These are phyloP conservation scores for Cladophialophora chaetospira DNA, from an alignment of 2,329 filamentous ascomycete genomes.

Conservation along the genomic window DNA sequence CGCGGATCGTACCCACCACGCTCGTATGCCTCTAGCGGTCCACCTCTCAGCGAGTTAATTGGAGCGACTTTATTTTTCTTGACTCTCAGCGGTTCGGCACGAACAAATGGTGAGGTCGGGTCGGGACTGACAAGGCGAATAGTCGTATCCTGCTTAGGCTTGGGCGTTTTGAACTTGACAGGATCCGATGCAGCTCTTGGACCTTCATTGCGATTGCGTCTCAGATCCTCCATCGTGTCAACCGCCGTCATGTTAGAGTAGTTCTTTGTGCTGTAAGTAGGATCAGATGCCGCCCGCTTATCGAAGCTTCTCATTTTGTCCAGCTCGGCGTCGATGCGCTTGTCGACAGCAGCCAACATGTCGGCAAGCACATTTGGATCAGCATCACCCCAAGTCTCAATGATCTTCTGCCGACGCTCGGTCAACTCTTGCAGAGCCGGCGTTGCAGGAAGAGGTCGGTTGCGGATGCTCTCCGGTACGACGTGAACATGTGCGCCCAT, in stretches of 20 bases:
- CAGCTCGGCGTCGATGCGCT: conserved; percentile 52
- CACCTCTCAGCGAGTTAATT: conserved; percentile 30
- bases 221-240: conserved; percentile 33
- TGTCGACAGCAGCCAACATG: conserved; percentile 62
- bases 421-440: conserved; percentile 55
- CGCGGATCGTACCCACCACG: conserved; percentile 36
- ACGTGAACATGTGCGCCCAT: conserved; percentile 40
- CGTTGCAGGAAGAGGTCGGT: conserved; percentile 49
- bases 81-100: conserved; percentile 57
- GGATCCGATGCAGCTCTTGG: conserved; percentile 40
- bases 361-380: conserved; percentile 51
- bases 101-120: conserved; percentile 47
- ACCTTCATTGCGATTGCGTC: conserved; percentile 14
- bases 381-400: conserved; percentile 51
- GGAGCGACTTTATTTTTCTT: conserved; percentile 47
- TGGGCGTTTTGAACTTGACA: conserved; percentile 21
- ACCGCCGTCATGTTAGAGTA: conserved; percentile 22
- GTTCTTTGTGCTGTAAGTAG: conserved; percentile 35
- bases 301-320: conserved; percentile 32
- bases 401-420: conserved; percentile 60
- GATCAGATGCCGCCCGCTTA: conserved; percentile 52
- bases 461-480: conserved; percentile 32
- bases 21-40: conserved; percentile 36
- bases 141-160: conserved; percentile 43
- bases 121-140: conserved; percentile 61